Base-by-base conservation (phyloP, 2,329 filamentous ascomycete genomes). In the Epicoccum nigrum region DNA sequence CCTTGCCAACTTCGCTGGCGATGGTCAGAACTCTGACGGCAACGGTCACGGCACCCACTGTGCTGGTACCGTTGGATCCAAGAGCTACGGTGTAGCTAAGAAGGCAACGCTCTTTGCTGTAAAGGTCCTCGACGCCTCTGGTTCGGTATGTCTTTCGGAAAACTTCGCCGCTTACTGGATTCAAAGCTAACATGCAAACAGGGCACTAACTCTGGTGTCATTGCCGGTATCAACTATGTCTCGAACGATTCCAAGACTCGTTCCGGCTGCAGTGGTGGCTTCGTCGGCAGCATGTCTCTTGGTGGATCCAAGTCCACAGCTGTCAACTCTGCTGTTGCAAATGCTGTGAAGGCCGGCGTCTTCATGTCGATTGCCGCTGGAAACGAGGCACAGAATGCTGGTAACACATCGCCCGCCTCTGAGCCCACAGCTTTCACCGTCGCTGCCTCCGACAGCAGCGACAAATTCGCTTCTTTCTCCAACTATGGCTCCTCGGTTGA, bases 281-380 rank as follows among this genome's bases (percentile, higher is more conserved):
- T 72, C 33, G 68, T 76, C 31, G 70, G 67, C 44, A 71, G 66
- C 63, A 60, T 74, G 70, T 76, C 73, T 30, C 70, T 78, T 25
- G 74, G 75, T 47, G 74, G 73, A 25, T n/a, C 48, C 43, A 64
- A 67, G 37, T 73, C 68, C 27, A 67, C 67, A 41, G 60, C 69
- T 17, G 67, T 74, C 49, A 76, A 76, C 64, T 62, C 68, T 37
- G 74, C 73, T 37, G 70, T 69, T 32, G 69, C 68, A 19, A 65
- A 62, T 34, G 71, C 68, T 38, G 67, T 74, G 46, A 46, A 54
- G 35, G 67, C 63, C 37, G 74, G 74, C 45, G 64, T 75, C 8
- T 76, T 76, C 64, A 47, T 76, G 42, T 69, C 69, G 33, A 71
- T 76, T 52, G 74, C 74, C 28, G 74, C 74, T 11, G 74, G 74